Base-by-base conservation (phyloP, 2,329 filamentous ascomycete species). In the Sporothrix protearum region DNA sequence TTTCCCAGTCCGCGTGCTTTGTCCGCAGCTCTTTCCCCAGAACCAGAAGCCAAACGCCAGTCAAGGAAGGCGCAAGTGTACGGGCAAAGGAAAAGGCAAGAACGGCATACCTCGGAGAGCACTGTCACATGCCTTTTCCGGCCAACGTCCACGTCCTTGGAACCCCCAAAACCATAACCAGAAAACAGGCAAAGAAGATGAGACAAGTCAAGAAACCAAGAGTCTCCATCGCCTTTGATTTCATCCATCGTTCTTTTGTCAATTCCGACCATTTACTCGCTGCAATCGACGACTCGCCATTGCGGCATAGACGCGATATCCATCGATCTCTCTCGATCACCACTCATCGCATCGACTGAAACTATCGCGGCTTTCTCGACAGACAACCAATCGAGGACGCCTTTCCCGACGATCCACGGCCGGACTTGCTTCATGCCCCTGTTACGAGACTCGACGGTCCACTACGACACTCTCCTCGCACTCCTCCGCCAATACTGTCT, bases 61-160 rank as follows among this genome's bases (percentile, higher is more conserved):
- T n/a, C n/a, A n/a, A 10, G 22, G 16, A n/a, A 42, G 59, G n/a
- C 59, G 42, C 64, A 67, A 67, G 42, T 47, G 3, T 47, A 36
- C 1, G 22, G 39, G 25, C 19, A 25, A 59, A 59, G 28, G 45
- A 16, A 55, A 42, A 12, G 47, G 12, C 30, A 57, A 53, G 57
- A 22, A 47, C 69, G 55, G 59, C 61, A 57, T 67, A 39, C 73
- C 73, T 74, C 73, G 73, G 73, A 71, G 69, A 71, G 70, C 49
- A 69, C 45, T 55, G 70, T 74, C 73, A 74, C 73, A 74, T 74
- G 73, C 63, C 66, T 71, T 59, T 68, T 49, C 45, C 51, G 42
- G 45, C 28, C 64, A 67, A 33, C 45, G 47, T 33, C 39, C 7
- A 16, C 25, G 16, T 33, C 42, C 59, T 47, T 67, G 64, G 42